Conservation (phyloP, 768 basidiomycete genomes). For the Candolleomyces eurysporus region DNA sequence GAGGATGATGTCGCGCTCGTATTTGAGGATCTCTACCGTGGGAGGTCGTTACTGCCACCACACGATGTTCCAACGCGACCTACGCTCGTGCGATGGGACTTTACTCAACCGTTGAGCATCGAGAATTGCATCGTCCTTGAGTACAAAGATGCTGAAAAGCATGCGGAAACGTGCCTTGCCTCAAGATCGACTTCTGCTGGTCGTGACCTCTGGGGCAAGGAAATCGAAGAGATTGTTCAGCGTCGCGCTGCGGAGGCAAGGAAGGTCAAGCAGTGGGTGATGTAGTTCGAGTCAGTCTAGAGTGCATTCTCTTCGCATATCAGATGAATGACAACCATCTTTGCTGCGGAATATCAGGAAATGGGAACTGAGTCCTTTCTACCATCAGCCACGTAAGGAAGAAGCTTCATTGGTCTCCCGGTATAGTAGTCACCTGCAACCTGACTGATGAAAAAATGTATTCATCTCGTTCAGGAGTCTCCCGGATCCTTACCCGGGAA, state of each 20-base stretch:
- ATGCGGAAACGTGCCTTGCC: constrained; percentile 46
- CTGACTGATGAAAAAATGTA: no score
- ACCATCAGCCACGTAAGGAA: no score
- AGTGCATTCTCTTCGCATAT: not conserved
- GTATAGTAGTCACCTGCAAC: no score
- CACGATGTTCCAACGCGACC: constrained; percentile 71
- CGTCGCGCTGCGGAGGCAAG: constrained; percentile 59
- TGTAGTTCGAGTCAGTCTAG: constrained; percentile 13
- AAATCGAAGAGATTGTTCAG: constrained; percentile 56
- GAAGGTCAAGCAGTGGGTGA: constrained; percentile 53
- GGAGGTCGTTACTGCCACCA: constrained; percentile 77
- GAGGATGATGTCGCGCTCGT: constrained; percentile 82
- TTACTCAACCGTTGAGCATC: constrained; percentile 53
- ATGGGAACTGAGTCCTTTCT: no score
- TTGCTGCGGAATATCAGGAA: not conserved
- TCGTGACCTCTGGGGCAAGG: constrained; percentile 72
- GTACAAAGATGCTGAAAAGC: constrained; percentile 66
- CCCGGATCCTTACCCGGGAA: no score
- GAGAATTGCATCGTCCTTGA: constrained; percentile 90
- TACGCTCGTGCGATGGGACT: constrained; percentile 81
- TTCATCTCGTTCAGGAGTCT: no score
- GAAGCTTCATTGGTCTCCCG: no score
- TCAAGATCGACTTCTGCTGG: constrained; percentile 22
- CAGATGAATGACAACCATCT: not conserved
- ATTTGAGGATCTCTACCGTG: constrained; percentile 85